These are phyloP conservation scores for Aeschynomene evenia DNA, from an alignment of 306 rosid species.

Conservation along the genomic window DNA sequence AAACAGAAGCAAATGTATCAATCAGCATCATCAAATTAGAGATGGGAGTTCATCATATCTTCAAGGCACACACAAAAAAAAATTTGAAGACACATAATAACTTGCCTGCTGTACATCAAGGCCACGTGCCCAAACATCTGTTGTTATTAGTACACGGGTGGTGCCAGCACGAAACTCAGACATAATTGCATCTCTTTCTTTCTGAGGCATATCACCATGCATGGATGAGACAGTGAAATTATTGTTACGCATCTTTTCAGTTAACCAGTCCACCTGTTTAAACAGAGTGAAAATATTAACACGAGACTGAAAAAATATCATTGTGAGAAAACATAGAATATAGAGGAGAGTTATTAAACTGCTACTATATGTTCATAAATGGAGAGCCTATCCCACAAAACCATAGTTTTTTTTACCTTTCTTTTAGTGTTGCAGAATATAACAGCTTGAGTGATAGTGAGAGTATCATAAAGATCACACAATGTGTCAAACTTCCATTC, in stretches of 20 bases:
- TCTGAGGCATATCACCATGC: constrained; percentile 99
- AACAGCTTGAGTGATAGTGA: constrained; percentile 96
- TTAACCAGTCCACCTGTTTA: constrained; percentile 92
- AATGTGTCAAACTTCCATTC: constrained; percentile 98
- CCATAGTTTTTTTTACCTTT: constrained; percentile 55
- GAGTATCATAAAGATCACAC: constrained; percentile 97
- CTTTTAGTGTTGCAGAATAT: constrained; percentile 96
- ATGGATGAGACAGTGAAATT: constrained; percentile 93
- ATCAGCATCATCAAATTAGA: constrained; percentile 12
- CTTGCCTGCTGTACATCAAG: constrained; percentile 98
- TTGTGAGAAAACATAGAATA: not conserved
- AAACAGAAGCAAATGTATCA: not conserved
- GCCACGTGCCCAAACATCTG: constrained; percentile 99
- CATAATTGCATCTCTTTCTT: constrained; percentile 96
- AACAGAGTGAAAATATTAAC: constrained; percentile 14
- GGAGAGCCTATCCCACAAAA: not conserved
- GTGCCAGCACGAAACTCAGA: constrained; percentile 83
- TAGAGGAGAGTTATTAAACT: not conserved
- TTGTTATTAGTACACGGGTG: constrained; percentile 92
- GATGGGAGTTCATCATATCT: not conserved
- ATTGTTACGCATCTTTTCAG: constrained; percentile 93
- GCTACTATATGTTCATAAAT: not conserved
- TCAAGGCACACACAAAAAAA: not conserved
- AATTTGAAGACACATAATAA: not conserved
- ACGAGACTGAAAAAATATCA: not conserved